Conservation (phyloP, 768 basidiomycete genomes). For the Pleurotus cornucopiae region DNA sequence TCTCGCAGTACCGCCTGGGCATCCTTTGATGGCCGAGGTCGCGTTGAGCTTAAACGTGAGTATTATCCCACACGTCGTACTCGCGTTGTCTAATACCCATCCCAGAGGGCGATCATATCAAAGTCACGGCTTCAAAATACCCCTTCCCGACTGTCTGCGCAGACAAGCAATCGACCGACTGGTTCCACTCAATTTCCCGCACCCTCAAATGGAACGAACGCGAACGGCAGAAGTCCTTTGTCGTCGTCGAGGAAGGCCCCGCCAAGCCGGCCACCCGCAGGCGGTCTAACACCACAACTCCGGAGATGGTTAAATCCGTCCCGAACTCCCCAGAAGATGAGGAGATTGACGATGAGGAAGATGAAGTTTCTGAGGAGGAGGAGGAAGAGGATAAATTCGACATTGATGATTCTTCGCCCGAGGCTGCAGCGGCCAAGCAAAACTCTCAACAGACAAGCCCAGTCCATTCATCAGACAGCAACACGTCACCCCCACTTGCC, state of each 20-base stretch:
- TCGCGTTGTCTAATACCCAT: neutral
- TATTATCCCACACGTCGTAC: slow-evolving; percentile 15
- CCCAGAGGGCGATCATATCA: slow-evolving; percentile 98
- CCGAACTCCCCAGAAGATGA: slow-evolving; percentile 25
- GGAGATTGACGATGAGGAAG: slow-evolving; percentile 41
- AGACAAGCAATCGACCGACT: slow-evolving; percentile 96
- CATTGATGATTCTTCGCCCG: slow-evolving; percentile 84
- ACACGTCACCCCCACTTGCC: slow-evolving; percentile 15
- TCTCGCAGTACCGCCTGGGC: slow-evolving; percentile 98
- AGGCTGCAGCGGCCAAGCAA: slow-evolving; percentile 27
- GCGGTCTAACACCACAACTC: slow-evolving; percentile 10
- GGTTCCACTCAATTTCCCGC: slow-evolving; percentile 96
- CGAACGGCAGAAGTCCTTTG: slow-evolving; percentile 97
- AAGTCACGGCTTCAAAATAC: slow-evolving; percentile 93
- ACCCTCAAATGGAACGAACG: slow-evolving; percentile 99
- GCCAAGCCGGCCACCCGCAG: slow-evolving; percentile 29
- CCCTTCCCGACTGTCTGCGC: slow-evolving; percentile 99
- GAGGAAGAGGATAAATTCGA: slow-evolving; percentile 85
- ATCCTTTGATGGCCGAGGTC: slow-evolving; percentile 94
- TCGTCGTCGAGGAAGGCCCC: slow-evolving; percentile 90
- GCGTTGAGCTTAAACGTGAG: slow-evolving; percentile 93
- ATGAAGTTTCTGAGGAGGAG: slow-evolving; percentile 50
- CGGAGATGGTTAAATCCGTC: slow-evolving; percentile 11
- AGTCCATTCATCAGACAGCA: neutral
- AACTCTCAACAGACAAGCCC: slow-evolving; percentile 9